Evolutionary conservation across 257 asterid species (phyloP).

Genomic region (Pogostemon cablin): DNA sequence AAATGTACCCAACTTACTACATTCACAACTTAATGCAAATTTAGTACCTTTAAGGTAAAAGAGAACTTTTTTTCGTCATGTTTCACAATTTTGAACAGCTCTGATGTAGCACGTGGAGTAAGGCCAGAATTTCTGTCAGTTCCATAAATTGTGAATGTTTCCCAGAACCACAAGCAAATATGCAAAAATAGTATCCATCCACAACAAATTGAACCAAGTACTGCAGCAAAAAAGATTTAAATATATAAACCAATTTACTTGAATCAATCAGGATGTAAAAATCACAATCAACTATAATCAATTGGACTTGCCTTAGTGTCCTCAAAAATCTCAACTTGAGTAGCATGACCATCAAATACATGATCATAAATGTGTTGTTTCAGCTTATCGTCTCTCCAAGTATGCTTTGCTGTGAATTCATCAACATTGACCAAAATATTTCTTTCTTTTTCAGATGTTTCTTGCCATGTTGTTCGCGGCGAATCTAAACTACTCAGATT

Average conservation of each 20-base stretch:
- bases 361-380: slow-evolving; percentile 94
- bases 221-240: slow-evolving; percentile 46
- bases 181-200: slow-evolving; percentile 94
- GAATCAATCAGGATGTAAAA: slow-evolving; percentile 27
- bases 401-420: slow-evolving; percentile 89
- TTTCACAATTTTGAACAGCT: slow-evolving; percentile 79
- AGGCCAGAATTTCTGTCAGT: slow-evolving; percentile 85
- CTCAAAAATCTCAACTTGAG: slow-evolving; percentile 88
- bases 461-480: no score
- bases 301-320: slow-evolving; percentile 82
- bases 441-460: slow-evolving; percentile 60
- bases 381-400: slow-evolving; percentile 79
- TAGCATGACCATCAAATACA: slow-evolving; percentile 77
- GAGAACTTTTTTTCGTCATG: slow-evolving; percentile 76
- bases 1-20: background rate
- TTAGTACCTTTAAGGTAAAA: slow-evolving; percentile 75
- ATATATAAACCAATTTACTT: slow-evolving; percentile 14
- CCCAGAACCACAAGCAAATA: slow-evolving; percentile 98
- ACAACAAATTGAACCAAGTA: slow-evolving; percentile 94
- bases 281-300: slow-evolving; percentile 1
- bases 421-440: slow-evolving; percentile 60
- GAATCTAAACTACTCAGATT: no score
- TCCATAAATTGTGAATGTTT: slow-evolving; percentile 94
- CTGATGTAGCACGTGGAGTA: slow-evolving; percentile 89
- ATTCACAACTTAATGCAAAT: background rate